A percentile compares a stretch with the other conserved stretches of the same genome.
Evolutionary conservation across 2,329 filamentous ascomycete genomes (phyloP).

Genomic region (Curvularia sp.): DNA sequence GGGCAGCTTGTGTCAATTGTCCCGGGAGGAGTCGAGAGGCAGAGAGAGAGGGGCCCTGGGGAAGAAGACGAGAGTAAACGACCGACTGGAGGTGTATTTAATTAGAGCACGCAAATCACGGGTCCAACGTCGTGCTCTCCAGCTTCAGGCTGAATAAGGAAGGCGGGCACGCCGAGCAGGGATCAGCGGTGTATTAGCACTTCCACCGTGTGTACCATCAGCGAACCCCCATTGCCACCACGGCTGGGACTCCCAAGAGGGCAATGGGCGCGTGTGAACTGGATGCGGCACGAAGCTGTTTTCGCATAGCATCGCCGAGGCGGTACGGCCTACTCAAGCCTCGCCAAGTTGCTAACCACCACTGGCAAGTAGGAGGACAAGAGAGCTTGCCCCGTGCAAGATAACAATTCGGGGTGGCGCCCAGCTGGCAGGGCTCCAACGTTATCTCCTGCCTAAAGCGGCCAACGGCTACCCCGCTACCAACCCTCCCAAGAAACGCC

Average conservation of each 20-base stretch:
- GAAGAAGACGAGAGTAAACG: conserved; percentile 1
- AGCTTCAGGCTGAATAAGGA: conserved; percentile 19
- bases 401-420: conserved; percentile 22
- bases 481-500: conserved; percentile 15
- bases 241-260: conserved; percentile 23
- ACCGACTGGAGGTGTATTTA: conserved; percentile 19
- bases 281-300: conserved; percentile 18
- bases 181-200: conserved; percentile 11
- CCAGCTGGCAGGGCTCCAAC: conserved; percentile 9
- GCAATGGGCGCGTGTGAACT: conserved; percentile 12
- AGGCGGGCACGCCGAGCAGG: conserved; percentile 20
- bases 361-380: conserved; percentile 20
- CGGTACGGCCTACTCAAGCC: conserved; percentile 15
- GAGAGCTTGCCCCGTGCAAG: conserved; percentile 23
- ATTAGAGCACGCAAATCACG: conserved; percentile 14
- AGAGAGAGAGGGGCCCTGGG: conserved; percentile 15
- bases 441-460: conserved; percentile 20
- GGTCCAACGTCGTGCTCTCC: conserved; percentile 15
- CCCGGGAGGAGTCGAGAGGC: conserved; percentile 22
- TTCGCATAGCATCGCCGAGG: conserved; percentile 24
- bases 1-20: neutral
- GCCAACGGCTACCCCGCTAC: conserved; percentile 18
- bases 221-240: conserved; percentile 26
- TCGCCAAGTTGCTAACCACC: conserved; percentile 24
- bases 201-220: conserved; percentile 17